phyloP scores from a whole-genome alignment of 2,329 filamentous ascomycete genomes.

The Niveomyces coronatus region DNA sequence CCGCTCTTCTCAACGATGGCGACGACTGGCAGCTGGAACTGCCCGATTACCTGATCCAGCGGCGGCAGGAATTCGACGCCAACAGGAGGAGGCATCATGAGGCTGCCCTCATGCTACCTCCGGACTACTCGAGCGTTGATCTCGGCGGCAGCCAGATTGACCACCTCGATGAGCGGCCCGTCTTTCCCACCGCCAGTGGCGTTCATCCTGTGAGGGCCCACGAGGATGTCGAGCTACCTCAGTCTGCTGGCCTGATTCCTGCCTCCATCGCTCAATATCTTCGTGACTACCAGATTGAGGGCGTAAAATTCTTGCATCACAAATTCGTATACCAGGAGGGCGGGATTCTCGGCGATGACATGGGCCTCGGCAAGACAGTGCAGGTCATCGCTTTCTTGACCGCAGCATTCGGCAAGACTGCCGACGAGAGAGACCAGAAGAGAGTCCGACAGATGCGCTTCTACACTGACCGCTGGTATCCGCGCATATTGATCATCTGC shows the following conservation, averaged over 20 bases:
- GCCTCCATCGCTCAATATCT: slow-evolving; percentile 85
- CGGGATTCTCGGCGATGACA: slow-evolving; percentile 87
- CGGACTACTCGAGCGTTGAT: slow-evolving; percentile 62
- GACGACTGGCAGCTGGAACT: slow-evolving; percentile 45
- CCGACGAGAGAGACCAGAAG: slow-evolving; percentile 74
- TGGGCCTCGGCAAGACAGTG: slow-evolving; percentile 95
- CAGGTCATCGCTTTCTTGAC: slow-evolving; percentile 91
- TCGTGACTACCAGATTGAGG: slow-evolving; percentile 81
- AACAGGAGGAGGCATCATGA: slow-evolving; percentile 49
- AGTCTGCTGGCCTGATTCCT: slow-evolving; percentile 73
- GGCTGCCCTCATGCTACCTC: slow-evolving; percentile 65
- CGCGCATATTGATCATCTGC: slow-evolving; percentile 70
- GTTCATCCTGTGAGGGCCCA: slow-evolving; percentile 60
- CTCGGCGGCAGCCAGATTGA: slow-evolving; percentile 42
- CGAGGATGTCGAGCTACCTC: slow-evolving; percentile 62
- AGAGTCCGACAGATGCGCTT: slow-evolving; percentile 79
- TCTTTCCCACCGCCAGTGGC: slow-evolving; percentile 44
- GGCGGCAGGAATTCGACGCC: slow-evolving; percentile 60
- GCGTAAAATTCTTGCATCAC: slow-evolving; percentile 75
- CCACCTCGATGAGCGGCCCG: slow-evolving; percentile 54
- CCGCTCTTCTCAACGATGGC: slow-evolving; percentile 30
- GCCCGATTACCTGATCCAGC: slow-evolving; percentile 61
- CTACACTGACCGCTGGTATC: slow-evolving; percentile 58
- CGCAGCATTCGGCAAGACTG: slow-evolving; percentile 88
- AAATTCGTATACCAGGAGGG: slow-evolving; percentile 87